These are phyloP conservation scores for Coccomyxa sp. DNA, from an alignment of 139 green algal genomes.

Conservation along the genomic window DNA sequence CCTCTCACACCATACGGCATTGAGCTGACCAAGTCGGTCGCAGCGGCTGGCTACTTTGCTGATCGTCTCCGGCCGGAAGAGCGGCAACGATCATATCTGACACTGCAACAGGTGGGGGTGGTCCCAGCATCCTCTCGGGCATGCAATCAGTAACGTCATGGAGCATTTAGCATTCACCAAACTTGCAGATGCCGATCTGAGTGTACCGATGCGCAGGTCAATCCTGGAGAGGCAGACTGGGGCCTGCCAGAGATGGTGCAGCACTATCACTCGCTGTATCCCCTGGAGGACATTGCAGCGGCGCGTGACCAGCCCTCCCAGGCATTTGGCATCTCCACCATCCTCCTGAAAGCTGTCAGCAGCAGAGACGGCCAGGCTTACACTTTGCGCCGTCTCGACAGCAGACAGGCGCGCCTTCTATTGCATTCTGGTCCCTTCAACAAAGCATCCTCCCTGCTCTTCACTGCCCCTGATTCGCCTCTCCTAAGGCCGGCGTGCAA, in stretches of 20 bases:
- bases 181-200: no score
- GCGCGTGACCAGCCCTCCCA: conserved; percentile 27
- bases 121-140: no score
- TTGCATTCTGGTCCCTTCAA: no score
- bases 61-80: conserved; percentile 71
- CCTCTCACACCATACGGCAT: not conserved
- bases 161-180: no score
- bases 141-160: no score
- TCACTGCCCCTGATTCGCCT: no score
- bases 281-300: conserved; percentile 52
- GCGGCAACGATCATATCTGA: conserved; percentile 59
- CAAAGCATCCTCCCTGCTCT: no score
- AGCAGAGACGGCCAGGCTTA: conserved; percentile 63
- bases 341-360: conserved; percentile 73
- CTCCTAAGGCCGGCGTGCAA: no score
- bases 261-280: conserved; percentile 80
- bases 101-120: conserved; percentile 43
- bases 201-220: no score
- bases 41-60: conserved; percentile 24
- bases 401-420: conserved; percentile 50
- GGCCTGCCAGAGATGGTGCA: conserved; percentile 57
- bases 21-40: not conserved
- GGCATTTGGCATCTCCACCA: conserved; percentile 51
- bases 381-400: conserved; percentile 64
- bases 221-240: conserved; percentile 9